Evolutionary conservation across 768 basidiomycete species (phyloP).

Genomic region (Suillus ampliporus): DNA sequence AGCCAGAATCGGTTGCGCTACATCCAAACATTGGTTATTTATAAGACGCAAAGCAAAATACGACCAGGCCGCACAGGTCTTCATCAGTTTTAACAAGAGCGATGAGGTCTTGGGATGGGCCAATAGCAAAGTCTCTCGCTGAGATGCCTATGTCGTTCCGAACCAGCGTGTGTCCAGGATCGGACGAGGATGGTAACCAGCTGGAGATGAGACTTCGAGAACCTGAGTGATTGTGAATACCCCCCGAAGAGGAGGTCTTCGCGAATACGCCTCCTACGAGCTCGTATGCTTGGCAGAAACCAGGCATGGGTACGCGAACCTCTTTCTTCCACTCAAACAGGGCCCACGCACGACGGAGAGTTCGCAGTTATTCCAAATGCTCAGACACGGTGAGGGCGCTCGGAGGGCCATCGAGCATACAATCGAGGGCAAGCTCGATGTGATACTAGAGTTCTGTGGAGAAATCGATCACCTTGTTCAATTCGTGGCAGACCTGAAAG

Average conservation of each 20-base stretch:
- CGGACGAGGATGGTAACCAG: conserved; percentile 26
- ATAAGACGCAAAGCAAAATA: background rate
- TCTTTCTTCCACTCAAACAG: conserved; percentile 33
- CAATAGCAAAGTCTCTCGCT: conserved; percentile 64
- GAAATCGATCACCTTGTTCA: conserved; percentile 26
- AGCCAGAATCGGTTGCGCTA: conserved; percentile 12
- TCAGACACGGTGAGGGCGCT: conserved; percentile 30
- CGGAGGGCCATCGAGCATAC: conserved; percentile 34
- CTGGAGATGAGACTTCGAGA: conserved; percentile 32
- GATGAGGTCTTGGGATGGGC: conserved; percentile 66
- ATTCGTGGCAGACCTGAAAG: conserved; percentile 28
- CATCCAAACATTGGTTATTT: background rate
- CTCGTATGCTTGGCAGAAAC: conserved; percentile 57
- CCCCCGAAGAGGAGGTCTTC: conserved; percentile 37
- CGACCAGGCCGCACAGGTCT: conserved; percentile 18
- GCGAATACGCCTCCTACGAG: conserved; percentile 65
- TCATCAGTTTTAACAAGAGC: conserved; percentile 43
- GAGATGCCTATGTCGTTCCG: conserved; percentile 44
- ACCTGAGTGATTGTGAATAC: conserved; percentile 21
- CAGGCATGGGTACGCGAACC: conserved; percentile 37
- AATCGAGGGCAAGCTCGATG: conserved; percentile 46
- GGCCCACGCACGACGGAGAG: conserved; percentile 43
- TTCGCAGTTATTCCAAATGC: conserved; percentile 39
- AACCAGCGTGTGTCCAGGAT: conserved; percentile 21
- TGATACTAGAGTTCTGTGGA: conserved; percentile 43